Evolutionary conservation across 2,329 filamentous ascomycete genomes (phyloP).

Genomic region (Eurotiales sp.): DNA sequence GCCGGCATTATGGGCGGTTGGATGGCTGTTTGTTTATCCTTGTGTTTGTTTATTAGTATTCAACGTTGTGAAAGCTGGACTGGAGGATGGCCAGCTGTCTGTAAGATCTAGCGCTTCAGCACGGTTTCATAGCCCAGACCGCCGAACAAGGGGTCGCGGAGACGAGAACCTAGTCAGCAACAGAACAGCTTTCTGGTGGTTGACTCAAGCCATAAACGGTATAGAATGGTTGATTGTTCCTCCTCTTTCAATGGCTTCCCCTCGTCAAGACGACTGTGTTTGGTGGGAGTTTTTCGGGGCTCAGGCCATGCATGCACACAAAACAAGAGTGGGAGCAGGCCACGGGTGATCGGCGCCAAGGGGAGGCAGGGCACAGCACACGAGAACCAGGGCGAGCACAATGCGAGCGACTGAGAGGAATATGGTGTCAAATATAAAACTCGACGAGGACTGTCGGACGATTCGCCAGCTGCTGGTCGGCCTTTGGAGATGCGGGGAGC

Average conservation of each 20-base stretch:
- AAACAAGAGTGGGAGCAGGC: not conserved
- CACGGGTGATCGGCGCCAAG: slow-evolving; percentile 17
- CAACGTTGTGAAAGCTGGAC: not conserved
- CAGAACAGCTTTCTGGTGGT: not conserved
- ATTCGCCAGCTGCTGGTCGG: too few relatives aligned
- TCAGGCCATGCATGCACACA: slow-evolving; percentile 16
- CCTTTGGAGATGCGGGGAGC: slow-evolving; percentile 11
- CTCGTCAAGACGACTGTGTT: not conserved
- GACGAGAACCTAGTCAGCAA: slow-evolving; percentile 9
- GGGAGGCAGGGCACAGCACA: slow-evolving; percentile 12
- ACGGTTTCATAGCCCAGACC: slow-evolving; percentile 13
- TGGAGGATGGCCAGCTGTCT: not conserved
- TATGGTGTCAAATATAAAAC: slow-evolving; percentile 1
- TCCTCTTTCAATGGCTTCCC: not conserved
- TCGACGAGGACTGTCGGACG: not conserved
- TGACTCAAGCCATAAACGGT: slow-evolving; percentile 14
- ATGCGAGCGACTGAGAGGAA: not conserved
- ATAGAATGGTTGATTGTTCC: not conserved
- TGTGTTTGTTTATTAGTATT: not conserved
- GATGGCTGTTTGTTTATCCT: not conserved
- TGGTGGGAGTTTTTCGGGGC: not conserved
- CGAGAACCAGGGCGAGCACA: slow-evolving; percentile 1
- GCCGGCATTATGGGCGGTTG: slow-evolving; percentile 35
- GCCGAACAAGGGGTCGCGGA: slow-evolving; percentile 13
- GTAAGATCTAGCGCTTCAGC: slow-evolving; percentile 3